phyloP scores from a whole-genome alignment of 2,329 filamentous ascomycete genomes.

The Xylariaceae sp. region DNA sequence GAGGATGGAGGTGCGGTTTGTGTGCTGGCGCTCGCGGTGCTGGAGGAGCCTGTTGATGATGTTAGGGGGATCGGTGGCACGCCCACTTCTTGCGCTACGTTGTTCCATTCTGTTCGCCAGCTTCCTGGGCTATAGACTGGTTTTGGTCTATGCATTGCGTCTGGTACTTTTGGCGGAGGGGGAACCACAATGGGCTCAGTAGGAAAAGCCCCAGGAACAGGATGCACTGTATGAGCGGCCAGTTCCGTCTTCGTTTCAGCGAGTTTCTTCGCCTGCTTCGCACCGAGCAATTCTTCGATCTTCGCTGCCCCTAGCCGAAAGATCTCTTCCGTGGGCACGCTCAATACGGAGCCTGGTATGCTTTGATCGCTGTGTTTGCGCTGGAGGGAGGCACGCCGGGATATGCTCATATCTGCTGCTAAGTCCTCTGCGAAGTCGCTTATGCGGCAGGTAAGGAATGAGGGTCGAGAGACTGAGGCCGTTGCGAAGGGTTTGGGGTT shows the following conservation, averaged over 20 bases:
- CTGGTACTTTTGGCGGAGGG: conserved; percentile 5
- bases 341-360: conserved; percentile 18
- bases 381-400: conserved; percentile 25
- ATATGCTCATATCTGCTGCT: conserved; percentile 23
- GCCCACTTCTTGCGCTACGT: conserved; percentile 17
- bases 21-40: neutral
- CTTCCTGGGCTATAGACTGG: conserved; percentile 26
- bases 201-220: no score
- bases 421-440: conserved; percentile 27
- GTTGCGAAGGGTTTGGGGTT: conserved; percentile 30
- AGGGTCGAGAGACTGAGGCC: conserved; percentile 22
- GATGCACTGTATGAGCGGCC: neutral
- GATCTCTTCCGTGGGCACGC: conserved; percentile 24
- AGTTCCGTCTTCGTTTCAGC: conserved; percentile 14
- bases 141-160: conserved; percentile 15
- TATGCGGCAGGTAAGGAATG: conserved; percentile 25
- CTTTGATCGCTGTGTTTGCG: conserved; percentile 21
- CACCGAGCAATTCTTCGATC: neutral
- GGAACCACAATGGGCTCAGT: conserved; percentile 2
- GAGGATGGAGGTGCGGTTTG: conserved; percentile 1
- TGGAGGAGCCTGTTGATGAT: conserved; percentile 1
- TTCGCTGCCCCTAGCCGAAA: conserved; percentile 12
- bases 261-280: conserved; percentile 5
- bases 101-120: conserved; percentile 29
- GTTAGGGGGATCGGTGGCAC: neutral